Percentiles rank a stretch among this genome's conserved stretches.
Evolutionary conservation across 2,329 filamentous ascomycete genomes (phyloP).

Genomic region (Xylaria multiplex): DNA sequence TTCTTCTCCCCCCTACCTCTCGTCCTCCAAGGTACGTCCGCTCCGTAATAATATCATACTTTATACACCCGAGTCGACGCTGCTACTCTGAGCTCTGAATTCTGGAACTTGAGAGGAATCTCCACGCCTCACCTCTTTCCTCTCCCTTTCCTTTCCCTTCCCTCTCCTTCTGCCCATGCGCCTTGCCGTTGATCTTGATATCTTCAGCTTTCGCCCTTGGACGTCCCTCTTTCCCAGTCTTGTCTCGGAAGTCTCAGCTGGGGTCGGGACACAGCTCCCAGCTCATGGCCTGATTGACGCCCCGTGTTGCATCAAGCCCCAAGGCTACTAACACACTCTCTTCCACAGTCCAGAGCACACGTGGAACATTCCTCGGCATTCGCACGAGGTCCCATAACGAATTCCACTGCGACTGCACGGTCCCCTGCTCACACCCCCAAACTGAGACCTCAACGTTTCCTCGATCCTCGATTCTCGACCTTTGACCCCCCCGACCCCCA

Average conservation of each 20-base stretch:
- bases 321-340: conserved; percentile 31
- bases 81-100: not conserved
- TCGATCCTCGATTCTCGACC: conserved; percentile 23
- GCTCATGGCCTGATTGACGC: conserved; percentile 26
- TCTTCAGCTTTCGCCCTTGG: not conserved
- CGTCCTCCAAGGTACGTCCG: conserved; percentile 24
- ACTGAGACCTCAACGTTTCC: conserved; percentile 36
- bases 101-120: conserved; percentile 10
- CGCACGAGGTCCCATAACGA: conserved; percentile 30
- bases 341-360: conserved; percentile 35
- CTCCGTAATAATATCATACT: conserved; percentile 2
- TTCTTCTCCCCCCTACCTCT: conserved; percentile 12
- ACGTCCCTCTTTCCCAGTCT: conserved; percentile 1
- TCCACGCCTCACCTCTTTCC: not conserved
- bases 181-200: not conserved
- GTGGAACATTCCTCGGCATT: conserved; percentile 40
- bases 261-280: conserved; percentile 22
- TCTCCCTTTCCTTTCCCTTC: not conserved
- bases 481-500: conserved; percentile 16
- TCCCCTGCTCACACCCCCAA: conserved; percentile 35
- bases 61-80: not conserved
- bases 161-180: conserved; percentile 1
- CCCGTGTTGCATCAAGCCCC: conserved; percentile 32
- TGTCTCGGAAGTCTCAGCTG: conserved; percentile 24
- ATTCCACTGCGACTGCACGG: conserved; percentile 41